phyloP scores from a whole-genome alignment of 768 basidiomycete species.

The Amyloporia xantha region DNA sequence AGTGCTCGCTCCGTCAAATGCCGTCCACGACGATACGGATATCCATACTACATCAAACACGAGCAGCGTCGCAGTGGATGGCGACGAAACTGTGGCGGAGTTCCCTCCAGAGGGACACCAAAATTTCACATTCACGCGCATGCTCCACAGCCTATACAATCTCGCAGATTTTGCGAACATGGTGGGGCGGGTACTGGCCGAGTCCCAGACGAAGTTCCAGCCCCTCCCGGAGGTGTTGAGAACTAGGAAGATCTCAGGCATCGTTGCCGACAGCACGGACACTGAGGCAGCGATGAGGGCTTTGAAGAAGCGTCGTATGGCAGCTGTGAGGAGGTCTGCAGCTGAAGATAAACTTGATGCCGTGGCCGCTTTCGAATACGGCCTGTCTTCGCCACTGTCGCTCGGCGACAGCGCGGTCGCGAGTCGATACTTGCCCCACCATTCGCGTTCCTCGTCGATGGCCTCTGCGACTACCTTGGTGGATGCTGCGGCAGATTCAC shows the following conservation, averaged over 20 bases:
- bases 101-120: not conserved
- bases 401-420: not conserved
- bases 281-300: not conserved
- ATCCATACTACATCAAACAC: not conserved
- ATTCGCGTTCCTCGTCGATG: not conserved
- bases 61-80: not conserved
- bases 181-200: not conserved
- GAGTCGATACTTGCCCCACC: not conserved
- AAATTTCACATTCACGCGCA: conserved; percentile 1
- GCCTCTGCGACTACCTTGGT: not conserved
- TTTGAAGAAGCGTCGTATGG: conserved; percentile 2
- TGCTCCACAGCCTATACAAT: not conserved
- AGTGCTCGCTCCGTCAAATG: not conserved
- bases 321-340: not conserved
- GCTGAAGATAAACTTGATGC: not conserved
- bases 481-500: not conserved
- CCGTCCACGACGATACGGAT: not conserved
- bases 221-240: not conserved
- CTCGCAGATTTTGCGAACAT: not conserved
- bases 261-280: not conserved
- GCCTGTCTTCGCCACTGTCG: not conserved
- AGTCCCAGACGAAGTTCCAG: conserved; percentile 1
- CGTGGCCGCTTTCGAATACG: not conserved
- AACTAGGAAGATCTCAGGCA: not conserved
- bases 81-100: not conserved